Evolutionary conservation across 1,284 basidiomycete species (phyloP).

Genomic region (Phellinidium pouzarii): DNA sequence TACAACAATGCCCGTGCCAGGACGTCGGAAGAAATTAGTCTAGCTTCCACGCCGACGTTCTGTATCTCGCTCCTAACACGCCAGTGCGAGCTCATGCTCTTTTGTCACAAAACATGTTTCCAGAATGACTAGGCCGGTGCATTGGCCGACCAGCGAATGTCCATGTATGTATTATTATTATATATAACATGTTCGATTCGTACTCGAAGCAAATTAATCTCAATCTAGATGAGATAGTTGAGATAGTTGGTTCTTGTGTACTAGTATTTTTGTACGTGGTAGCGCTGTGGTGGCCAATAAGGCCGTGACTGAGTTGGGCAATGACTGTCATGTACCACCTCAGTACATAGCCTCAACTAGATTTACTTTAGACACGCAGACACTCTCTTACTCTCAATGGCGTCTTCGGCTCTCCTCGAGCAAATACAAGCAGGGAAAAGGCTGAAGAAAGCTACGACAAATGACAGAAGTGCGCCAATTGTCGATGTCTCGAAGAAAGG

Average conservation of each 20-base stretch:
- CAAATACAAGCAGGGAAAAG: constrained; percentile 76
- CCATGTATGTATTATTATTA: no score
- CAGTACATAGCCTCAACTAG: background rate
- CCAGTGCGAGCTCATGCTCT: no score
- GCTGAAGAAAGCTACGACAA: constrained; percentile 75
- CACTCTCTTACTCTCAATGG: constrained; percentile 38
- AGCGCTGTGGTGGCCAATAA: no score
- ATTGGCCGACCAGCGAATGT: no score
- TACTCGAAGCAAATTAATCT: no score
- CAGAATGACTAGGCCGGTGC: no score
- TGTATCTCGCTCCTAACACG: no score
- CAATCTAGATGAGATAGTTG: no score
- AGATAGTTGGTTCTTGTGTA: no score
- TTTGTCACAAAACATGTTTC: no score
- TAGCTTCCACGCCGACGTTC: background rate
- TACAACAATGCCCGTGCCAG: background rate
- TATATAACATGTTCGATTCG: no score
- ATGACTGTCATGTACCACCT: background rate
- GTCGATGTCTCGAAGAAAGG: constrained; percentile 44
- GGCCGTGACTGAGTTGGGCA: background rate
- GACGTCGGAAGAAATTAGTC: background rate
- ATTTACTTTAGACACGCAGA: background rate
- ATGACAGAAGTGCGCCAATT: constrained; percentile 72
- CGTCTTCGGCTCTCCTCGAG: constrained; percentile 61
- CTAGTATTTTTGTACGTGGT: no score